Evolutionary conservation across 306 rosid genomes (phyloP).

Genomic region (Cucumis melo): DNA sequence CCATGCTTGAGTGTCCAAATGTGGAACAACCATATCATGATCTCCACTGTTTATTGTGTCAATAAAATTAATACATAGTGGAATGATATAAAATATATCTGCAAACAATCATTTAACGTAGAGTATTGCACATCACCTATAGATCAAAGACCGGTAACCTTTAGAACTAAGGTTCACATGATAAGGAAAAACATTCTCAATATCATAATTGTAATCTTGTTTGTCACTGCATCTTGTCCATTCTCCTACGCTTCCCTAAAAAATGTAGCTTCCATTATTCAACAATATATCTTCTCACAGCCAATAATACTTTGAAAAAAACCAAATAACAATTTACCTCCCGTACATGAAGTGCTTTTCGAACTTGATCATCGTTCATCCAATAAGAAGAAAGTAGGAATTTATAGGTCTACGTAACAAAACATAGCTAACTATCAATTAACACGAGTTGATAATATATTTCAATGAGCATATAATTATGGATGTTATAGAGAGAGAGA

Average conservation of each 20-base stretch:
- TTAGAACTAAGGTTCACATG: neutral
- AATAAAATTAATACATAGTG: no score
- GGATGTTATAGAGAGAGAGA: neutral
- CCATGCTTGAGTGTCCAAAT: conserved; percentile 15
- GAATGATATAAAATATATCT: no score
- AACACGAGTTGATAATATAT: no score
- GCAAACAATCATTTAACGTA: no score
- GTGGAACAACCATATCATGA: conserved; percentile 14
- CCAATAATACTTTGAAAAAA: no score
- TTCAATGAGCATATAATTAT: neutral
- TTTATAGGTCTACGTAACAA: neutral
- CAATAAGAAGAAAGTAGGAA: conserved; percentile 26
- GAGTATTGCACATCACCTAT: neutral
- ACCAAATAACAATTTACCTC: conserved; percentile 30
- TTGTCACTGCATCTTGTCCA: neutral
- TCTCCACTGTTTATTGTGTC: conserved; percentile 11
- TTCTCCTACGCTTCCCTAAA: neutral
- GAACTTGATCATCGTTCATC: conserved; percentile 47
- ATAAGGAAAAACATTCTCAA: neutral
- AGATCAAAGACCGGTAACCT: neutral
- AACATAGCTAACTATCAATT: no score
- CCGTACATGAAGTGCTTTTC: conserved; percentile 28
- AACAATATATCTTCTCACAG: neutral
- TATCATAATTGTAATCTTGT: neutral
- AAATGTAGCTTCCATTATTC: neutral